A percentile compares a stretch with the other conserved stretches of the same genome.
These are phyloP conservation scores for Pyronema domesticum DNA, from an alignment of 495 filamentous ascomycete species.

Conservation along the genomic window DNA sequence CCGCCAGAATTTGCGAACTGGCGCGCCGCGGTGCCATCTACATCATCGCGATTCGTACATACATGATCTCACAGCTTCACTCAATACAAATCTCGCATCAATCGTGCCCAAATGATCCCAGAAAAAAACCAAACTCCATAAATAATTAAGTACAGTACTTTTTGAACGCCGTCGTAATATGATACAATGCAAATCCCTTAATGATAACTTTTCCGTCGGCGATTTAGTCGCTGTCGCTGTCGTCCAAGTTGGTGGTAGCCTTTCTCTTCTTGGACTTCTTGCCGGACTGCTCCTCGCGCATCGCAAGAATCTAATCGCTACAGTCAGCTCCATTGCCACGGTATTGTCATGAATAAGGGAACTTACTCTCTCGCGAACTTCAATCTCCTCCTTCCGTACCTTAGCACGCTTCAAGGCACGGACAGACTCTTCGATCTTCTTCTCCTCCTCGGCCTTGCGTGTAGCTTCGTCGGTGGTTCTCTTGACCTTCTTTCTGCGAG, in stretches of 20 bases:
- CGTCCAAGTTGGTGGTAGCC: background rate
- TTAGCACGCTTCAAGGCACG: background rate
- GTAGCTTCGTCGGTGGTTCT: background rate
- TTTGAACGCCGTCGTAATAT: no score
- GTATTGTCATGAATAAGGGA: background rate
- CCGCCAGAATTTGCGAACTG: background rate
- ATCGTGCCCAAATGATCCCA: background rate
- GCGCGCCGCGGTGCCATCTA: background rate
- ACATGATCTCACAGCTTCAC: background rate
- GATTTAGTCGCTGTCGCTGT: background rate
- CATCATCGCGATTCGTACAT: background rate
- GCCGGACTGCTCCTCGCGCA: background rate
- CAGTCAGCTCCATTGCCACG: background rate
- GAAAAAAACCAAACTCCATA: background rate
- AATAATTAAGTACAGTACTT: no score
- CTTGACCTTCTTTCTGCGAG: background rate
- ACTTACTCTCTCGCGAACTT: constrained; percentile 3
- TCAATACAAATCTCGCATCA: background rate
- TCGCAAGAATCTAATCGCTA: background rate
- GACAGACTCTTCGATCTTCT: background rate
- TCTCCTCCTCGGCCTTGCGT: background rate
- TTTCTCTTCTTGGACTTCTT: constrained; percentile 2
- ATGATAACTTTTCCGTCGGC: no score
- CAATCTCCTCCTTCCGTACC: background rate
- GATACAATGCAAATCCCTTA: no score